phyloP scores from a whole-genome alignment of 495 filamentous ascomycete genomes.

The Aspergillus carlsbadensis region DNA sequence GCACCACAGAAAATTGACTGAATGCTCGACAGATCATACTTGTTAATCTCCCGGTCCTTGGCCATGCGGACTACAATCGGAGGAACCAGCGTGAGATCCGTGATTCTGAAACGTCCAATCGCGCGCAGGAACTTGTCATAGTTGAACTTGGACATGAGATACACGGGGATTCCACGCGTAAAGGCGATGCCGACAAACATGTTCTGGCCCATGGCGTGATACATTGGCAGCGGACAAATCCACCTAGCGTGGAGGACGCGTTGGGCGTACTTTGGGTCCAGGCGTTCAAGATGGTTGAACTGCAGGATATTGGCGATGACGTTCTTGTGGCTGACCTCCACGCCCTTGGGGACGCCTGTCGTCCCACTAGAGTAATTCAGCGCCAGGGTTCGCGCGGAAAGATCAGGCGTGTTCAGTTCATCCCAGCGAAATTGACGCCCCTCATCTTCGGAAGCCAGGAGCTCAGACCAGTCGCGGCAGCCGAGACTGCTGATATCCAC shows the following conservation, averaged over 20 bases:
- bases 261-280: slow-evolving; percentile 47
- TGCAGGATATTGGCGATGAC: slow-evolving; percentile 70
- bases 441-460: slow-evolving; percentile 44
- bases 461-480: slow-evolving; percentile 50
- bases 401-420: slow-evolving; percentile 33
- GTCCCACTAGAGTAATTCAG: slow-evolving; percentile 79
- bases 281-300: slow-evolving; percentile 42
- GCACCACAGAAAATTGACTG: slow-evolving; percentile 58
- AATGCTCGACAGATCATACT: slow-evolving; percentile 69
- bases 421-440: slow-evolving; percentile 47
- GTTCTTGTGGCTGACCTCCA: slow-evolving; percentile 72
- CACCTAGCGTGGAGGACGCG: slow-evolving; percentile 32
- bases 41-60: slow-evolving; percentile 58
- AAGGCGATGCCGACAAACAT: slow-evolving; percentile 44
- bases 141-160: slow-evolving; percentile 74
- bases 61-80: slow-evolving; percentile 71
- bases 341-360: slow-evolving; percentile 81
- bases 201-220: slow-evolving; percentile 63
- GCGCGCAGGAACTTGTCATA: slow-evolving; percentile 67
- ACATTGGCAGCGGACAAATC: slow-evolving; percentile 70
- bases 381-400: slow-evolving; percentile 45
- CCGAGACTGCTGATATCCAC: slow-evolving; percentile 8
- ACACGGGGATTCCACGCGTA: slow-evolving; percentile 49
- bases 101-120: slow-evolving; percentile 68
- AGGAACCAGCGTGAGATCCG: slow-evolving; percentile 58